phyloP scores from a whole-genome alignment of 306 rosid species.

The Vigna unguiculata region DNA sequence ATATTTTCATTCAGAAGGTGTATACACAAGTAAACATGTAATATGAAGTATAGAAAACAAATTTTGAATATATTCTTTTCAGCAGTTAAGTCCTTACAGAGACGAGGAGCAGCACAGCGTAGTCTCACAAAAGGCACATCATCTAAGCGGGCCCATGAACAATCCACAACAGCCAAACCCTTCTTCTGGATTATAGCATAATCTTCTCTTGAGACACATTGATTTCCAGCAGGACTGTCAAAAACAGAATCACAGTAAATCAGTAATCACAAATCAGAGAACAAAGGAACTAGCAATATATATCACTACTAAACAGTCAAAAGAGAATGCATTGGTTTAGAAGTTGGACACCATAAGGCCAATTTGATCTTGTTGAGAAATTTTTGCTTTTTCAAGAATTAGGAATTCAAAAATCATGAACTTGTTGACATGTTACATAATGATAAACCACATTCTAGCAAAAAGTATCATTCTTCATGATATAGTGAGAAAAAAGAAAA shows the following conservation, averaged over 20 bases:
- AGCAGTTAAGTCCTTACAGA: constrained; percentile 64
- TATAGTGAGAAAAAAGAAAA: constrained; percentile 22
- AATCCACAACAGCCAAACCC: constrained; percentile 97
- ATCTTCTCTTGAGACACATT: constrained; percentile 94
- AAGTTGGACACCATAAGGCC: constrained; percentile 18
- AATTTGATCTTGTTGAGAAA: constrained; percentile 20
- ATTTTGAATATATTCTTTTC: constrained; percentile 25
- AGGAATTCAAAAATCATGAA: constrained; percentile 17
- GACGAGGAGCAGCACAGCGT: constrained; percentile 91
- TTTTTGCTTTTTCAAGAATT: not conserved
- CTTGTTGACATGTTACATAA: constrained; percentile 18
- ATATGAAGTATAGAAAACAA: not conserved
- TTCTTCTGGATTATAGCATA: constrained; percentile 61
- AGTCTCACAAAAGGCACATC: constrained; percentile 92
- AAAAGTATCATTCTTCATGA: constrained; percentile 17
- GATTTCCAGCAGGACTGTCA: constrained; percentile 86
- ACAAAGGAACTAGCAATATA: constrained; percentile 29
- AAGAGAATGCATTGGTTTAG: constrained; percentile 32
- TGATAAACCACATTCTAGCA: constrained; percentile 12
- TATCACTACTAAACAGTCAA: constrained; percentile 33
- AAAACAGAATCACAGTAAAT: constrained; percentile 37
- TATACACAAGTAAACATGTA: constrained; percentile 13
- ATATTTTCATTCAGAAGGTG: constrained; percentile 1
- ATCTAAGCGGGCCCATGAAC: constrained; percentile 96
- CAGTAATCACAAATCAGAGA: constrained; percentile 18